These are phyloP conservation scores for Bacterosira constricta DNA, from an alignment of 108 stramenopile species.

Conservation along the genomic window DNA sequence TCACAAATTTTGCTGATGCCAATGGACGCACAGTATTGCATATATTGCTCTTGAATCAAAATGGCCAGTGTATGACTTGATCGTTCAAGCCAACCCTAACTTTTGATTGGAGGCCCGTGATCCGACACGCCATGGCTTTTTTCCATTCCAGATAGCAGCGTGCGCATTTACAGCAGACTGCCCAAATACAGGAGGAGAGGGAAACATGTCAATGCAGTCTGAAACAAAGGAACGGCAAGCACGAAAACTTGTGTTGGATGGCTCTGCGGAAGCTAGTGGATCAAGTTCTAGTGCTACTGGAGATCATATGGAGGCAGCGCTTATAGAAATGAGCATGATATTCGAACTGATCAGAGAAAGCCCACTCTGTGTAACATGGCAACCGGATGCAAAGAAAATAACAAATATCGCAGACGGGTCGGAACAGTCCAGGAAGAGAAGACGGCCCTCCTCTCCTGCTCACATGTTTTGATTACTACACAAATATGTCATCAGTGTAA, in stretches of 20 bases:
- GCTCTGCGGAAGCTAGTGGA: not conserved
- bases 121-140: conserved; percentile 32
- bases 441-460: no score
- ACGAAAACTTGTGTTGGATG: not conserved
- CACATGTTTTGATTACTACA: no score
- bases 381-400: no score
- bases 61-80: conserved; percentile 47
- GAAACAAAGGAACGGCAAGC: not conserved
- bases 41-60: conserved; percentile 32
- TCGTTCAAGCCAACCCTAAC: conserved; percentile 22
- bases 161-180: conserved; percentile 1
- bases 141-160: conserved; percentile 44
- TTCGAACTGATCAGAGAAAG: conserved; percentile 33
- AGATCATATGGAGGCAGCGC: not conserved
- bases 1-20: conserved; percentile 15
- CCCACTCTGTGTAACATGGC: conserved; percentile 40
- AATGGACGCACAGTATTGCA: conserved; percentile 34
- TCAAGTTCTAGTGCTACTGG: not conserved
- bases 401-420: no score
- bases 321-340: conserved; percentile 38
- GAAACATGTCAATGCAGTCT: not conserved
- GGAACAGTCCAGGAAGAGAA: no score
- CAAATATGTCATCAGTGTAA: no score
- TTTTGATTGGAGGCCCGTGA: conserved; percentile 26
- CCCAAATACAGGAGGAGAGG: not conserved